Conservation (phyloP, 768 basidiomycete species). For the Panellus pusillus region DNA sequence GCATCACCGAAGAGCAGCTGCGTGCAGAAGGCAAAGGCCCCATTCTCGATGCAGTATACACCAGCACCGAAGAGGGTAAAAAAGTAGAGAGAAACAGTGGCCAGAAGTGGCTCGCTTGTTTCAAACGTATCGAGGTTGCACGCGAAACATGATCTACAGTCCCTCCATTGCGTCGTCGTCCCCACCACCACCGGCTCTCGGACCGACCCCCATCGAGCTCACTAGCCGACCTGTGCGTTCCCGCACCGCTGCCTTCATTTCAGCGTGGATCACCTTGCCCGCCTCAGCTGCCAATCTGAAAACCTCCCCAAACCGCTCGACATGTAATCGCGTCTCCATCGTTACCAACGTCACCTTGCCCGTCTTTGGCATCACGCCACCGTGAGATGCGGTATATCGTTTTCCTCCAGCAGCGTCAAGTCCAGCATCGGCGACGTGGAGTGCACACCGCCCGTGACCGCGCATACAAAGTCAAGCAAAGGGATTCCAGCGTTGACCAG, state of each 20-base stretch:
- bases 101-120: slow-evolving; percentile 91
- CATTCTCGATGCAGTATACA: slow-evolving; percentile 80
- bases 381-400: slow-evolving; percentile 83
- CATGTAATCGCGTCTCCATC: slow-evolving; percentile 93
- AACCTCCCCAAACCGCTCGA: slow-evolving; percentile 90
- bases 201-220: slow-evolving; percentile 55
- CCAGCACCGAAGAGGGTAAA: slow-evolving; percentile 92
- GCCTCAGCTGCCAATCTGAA: slow-evolving; percentile 78
- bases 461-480: slow-evolving; percentile 86
- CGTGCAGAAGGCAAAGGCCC: slow-evolving; percentile 73
- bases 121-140: slow-evolving; percentile 57
- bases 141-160: slow-evolving; percentile 31
- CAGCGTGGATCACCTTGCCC: slow-evolving; percentile 71
- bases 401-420: slow-evolving; percentile 86
- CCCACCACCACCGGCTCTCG: slow-evolving; percentile 31
- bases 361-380: slow-evolving; percentile 90
- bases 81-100: slow-evolving; percentile 93
- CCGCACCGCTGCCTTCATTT: slow-evolving; percentile 78
- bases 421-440: slow-evolving; percentile 82
- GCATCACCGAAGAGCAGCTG: slow-evolving; percentile 71
- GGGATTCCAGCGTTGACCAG: slow-evolving; percentile 90
- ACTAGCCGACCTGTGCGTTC: slow-evolving; percentile 63
- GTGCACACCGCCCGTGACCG: slow-evolving; percentile 86
- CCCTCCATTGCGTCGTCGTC: slow-evolving; percentile 38
- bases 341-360: slow-evolving; percentile 83